Conservation (phyloP, 176 grass and related monocot genomes). For the Urochloa ruziziensis region DNA sequence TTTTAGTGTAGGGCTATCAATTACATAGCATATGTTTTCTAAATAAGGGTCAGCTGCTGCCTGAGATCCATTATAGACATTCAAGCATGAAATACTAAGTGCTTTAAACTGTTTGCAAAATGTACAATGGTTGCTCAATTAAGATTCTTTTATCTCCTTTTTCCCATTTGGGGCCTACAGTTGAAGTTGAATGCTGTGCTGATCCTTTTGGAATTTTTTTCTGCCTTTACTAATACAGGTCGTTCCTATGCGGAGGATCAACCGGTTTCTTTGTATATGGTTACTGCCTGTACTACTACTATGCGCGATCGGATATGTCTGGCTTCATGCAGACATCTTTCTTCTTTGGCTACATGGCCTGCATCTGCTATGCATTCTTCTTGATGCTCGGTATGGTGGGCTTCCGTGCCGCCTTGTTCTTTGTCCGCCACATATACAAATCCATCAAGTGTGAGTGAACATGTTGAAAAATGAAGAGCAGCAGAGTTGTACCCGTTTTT, state of each 20-base stretch:
- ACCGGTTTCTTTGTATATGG: constrained; percentile 91
- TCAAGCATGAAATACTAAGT: background rate
- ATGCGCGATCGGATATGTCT: constrained; percentile 93
- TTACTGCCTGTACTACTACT: constrained; percentile 96
- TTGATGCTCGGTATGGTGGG: constrained; percentile 93
- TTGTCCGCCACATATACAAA: constrained; percentile 97
- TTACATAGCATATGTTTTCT: background rate
- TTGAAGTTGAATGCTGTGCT: background rate
- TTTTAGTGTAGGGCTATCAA: background rate
- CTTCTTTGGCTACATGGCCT: constrained; percentile 99
- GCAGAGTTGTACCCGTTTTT: constrained; percentile 60
- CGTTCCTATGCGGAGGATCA: constrained; percentile 90
- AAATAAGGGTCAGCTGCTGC: background rate
- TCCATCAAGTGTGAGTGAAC: constrained; percentile 93
- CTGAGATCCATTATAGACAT: background rate
- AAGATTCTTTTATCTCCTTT: background rate
- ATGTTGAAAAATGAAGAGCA: constrained; percentile 28
- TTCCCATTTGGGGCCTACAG: background rate
- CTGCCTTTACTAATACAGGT: constrained; percentile 48
- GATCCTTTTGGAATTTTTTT: background rate
- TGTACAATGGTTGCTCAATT: background rate
- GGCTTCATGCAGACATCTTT: constrained; percentile 99
- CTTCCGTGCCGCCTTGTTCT: constrained; percentile 84
- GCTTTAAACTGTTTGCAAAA: background rate
- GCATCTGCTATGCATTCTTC: constrained; percentile 98